Conservation (phyloP, 139 green algal species). For the Nannochloris sp. region DNA sequence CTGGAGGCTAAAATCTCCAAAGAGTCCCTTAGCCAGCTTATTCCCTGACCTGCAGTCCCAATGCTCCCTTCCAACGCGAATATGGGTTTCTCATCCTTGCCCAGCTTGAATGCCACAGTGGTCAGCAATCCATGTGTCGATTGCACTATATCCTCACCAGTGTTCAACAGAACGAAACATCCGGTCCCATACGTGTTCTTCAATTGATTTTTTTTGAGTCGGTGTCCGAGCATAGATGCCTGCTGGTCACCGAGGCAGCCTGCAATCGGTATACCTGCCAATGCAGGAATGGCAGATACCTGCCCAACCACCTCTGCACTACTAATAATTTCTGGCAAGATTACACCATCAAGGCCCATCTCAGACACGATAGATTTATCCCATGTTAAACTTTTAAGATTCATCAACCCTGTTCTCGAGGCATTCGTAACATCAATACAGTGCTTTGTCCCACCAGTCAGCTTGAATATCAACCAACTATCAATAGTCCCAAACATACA, state of each 20-base stretch:
- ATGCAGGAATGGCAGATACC: not conserved
- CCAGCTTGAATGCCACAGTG: conserved; percentile 82
- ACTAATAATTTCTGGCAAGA: conserved; percentile 73
- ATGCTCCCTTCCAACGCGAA: conserved; percentile 89
- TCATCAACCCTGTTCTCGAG: conserved; percentile 84
- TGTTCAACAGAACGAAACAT: conserved; percentile 96
- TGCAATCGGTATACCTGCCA: conserved; percentile 70
- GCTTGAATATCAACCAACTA: conserved; percentile 90
- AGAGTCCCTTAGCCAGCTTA: conserved; percentile 80
- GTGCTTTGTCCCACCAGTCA: conserved; percentile 78
- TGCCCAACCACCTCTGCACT: conserved; percentile 68
- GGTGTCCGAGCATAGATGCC: conserved; percentile 85
- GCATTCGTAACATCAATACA: conserved; percentile 93
- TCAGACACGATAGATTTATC: conserved; percentile 42
- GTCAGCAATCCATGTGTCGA: conserved; percentile 86
- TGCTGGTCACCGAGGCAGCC: conserved; percentile 95
- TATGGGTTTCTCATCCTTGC: conserved; percentile 31
- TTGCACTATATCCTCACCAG: conserved; percentile 48
- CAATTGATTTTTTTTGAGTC: conserved; percentile 65
- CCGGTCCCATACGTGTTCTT: conserved; percentile 98
- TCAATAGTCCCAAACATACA: conserved; percentile 87
- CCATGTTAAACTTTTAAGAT: conserved; percentile 73
- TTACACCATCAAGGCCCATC: conserved; percentile 48
- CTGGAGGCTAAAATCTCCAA: conserved; percentile 62
- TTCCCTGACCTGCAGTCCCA: conserved; percentile 68